Conservation (phyloP, 345 rosid genomes). For the Excoecaria cochinchinensis region DNA sequence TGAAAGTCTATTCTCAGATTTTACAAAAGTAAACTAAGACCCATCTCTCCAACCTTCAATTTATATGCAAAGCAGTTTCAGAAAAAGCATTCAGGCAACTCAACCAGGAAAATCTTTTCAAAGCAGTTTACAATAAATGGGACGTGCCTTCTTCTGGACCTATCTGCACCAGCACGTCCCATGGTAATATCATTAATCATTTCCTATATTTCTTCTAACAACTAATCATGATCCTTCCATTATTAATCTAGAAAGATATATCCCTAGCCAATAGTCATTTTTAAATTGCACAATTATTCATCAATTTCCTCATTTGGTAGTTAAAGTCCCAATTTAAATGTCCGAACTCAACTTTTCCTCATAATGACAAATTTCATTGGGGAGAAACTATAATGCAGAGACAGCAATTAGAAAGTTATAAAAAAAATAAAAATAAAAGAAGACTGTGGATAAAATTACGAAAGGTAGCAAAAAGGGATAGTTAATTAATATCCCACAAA, state of each 20-base stretch:
- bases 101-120: background rate
- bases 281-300: background rate
- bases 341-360: background rate
- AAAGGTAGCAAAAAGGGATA: background rate
- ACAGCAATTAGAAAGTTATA: background rate
- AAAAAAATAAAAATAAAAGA: background rate
- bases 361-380: background rate
- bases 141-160: background rate
- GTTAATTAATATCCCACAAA: background rate
- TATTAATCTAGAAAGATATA: background rate
- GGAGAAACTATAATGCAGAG: background rate
- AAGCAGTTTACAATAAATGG: background rate
- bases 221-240: background rate
- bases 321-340: too few relatives aligned
- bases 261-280: background rate
- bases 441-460: background rate
- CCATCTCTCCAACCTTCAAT: background rate
- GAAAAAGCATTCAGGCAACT: too few relatives aligned
- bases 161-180: background rate
- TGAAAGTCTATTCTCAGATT: background rate
- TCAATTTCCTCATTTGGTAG: background rate
- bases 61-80: background rate
- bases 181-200: background rate
- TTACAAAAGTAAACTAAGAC: background rate
- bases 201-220: background rate